Evolutionary conservation across 306 rosid genomes (phyloP).

Genomic region (Sindora glabra): DNA sequence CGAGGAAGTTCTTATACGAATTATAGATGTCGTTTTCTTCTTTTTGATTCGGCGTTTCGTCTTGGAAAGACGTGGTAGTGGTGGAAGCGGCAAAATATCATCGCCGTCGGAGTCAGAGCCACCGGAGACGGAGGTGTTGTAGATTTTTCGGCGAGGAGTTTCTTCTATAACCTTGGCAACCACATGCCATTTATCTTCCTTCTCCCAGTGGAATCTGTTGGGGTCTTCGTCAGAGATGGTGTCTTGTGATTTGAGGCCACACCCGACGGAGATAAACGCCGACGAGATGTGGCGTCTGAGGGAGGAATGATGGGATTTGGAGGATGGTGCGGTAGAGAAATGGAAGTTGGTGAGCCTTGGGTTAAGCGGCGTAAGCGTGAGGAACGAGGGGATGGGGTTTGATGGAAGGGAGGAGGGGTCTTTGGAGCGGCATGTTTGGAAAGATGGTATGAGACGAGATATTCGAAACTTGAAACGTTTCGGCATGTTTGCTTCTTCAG

Average conservation of each 20-base stretch:
- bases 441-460: conserved; percentile 31
- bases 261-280: conserved; percentile 23
- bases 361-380: conserved; percentile 7
- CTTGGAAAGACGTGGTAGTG: conserved; percentile 18
- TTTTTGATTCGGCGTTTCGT: conserved; percentile 25
- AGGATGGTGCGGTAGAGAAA: not conserved
- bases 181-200: conserved; percentile 45
- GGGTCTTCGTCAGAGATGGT: conserved; percentile 36
- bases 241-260: conserved; percentile 21
- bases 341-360: not conserved
- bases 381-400: conserved; percentile 26
- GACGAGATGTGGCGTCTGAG: conserved; percentile 39
- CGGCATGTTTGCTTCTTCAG: conserved; percentile 18
- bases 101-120: conserved; percentile 12
- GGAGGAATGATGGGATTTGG: conserved; percentile 25
- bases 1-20: conserved; percentile 51
- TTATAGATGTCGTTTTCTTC: conserved; percentile 14
- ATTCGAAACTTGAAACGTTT: conserved; percentile 42
- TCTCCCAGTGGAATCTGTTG: conserved; percentile 23
- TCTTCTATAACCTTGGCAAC: conserved; percentile 26
- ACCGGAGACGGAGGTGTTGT: conserved; percentile 34
- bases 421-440: conserved; percentile 49
- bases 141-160: conserved; percentile 39
- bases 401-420: conserved; percentile 26
- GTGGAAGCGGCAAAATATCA: conserved; percentile 15